Base-by-base conservation (phyloP, 768 basidiomycete species). In the Auriscalpium microsporum region DNA sequence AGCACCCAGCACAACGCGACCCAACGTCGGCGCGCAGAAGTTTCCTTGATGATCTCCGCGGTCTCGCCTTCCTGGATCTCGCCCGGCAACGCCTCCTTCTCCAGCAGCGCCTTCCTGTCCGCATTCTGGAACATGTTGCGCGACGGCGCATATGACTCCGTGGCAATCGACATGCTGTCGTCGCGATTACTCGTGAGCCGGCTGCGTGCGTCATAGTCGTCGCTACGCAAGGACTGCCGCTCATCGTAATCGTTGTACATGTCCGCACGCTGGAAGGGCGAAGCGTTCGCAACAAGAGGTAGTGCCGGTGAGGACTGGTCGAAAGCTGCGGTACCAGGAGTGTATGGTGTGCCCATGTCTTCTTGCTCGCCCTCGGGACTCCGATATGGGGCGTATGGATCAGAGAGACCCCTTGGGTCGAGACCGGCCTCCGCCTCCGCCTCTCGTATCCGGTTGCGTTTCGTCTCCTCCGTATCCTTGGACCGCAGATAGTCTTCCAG, bases 41-140 rank as follows among this genome's bases (percentile, higher is more conserved):
- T 79, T 72, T 93, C 92, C 69, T 87, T 89, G 64, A 94, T 66
- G 2, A 94, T 82, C 70, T 97, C 95, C 0, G 85, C 81, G 11
- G 86, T 90, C 73, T 95, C 94, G 36, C 87, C 85, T 57, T 95
- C 92, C 67, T 85, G 79, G 11, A 91, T 83, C 65, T 93, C 90
- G 0, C 88, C 89, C 1, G 92, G 82, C 1, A 95, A 72, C 5
- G 83, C 79, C 62, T 95, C 92, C 73, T 94, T 93, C 60, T 90
- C 87, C 38, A 80, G 70, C 44, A 87, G 62, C 6, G 78, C 84
- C 58, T 84, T 81, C 67, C 83, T 87, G 58, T 92, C 87, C 1
- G 82, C 78, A 57, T 83, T 84, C 60, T 88, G 85, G 80, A 97
- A 96, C 94, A 96, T 97, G 63, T 96, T 96, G 35, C 91, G 73